phyloP scores from a whole-genome alignment of 768 basidiomycete species.

The Inosperma sp. region DNA sequence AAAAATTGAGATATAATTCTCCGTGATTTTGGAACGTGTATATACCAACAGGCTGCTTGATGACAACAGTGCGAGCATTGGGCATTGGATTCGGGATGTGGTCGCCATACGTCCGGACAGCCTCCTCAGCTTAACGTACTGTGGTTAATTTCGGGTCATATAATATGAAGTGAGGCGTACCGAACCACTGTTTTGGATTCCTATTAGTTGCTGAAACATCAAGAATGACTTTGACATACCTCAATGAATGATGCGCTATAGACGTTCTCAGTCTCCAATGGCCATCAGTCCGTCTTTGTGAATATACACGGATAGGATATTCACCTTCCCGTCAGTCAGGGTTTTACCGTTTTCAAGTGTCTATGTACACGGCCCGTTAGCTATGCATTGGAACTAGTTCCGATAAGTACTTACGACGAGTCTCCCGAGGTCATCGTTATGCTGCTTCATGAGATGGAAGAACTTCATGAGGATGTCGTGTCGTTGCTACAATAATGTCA shows the following conservation, averaged over 20 bases:
- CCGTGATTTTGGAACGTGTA: slow-evolving; percentile 3
- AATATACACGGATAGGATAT: background rate
- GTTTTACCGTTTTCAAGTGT: slow-evolving; percentile 97
- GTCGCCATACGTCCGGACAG: slow-evolving; percentile 88
- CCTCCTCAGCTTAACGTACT: slow-evolving; percentile 70
- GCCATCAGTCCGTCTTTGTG: slow-evolving; percentile 4
- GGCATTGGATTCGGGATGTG: slow-evolving; percentile 74
- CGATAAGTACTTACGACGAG: slow-evolving; percentile 67
- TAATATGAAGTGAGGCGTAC: slow-evolving; percentile 31
- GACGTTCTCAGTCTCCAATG: slow-evolving; percentile 72
- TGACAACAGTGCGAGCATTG: slow-evolving; percentile 74
- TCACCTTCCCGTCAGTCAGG: slow-evolving; percentile 73
- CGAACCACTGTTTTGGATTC: slow-evolving; percentile 62
- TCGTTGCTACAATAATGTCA: slow-evolving; percentile 48
- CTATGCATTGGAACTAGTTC: slow-evolving; percentile 10
- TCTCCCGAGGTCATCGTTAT: slow-evolving; percentile 81
- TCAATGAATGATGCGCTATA: slow-evolving; percentile 87
- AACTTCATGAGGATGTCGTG: slow-evolving; percentile 83
- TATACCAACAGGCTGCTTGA: slow-evolving; percentile 89
- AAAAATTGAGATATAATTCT: too few relatives aligned
- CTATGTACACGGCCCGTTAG: slow-evolving; percentile 34
- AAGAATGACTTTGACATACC: slow-evolving; percentile 36
- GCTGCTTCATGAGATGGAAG: slow-evolving; percentile 70
- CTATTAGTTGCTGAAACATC: background rate
- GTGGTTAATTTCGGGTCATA: slow-evolving; percentile 8